These are phyloP conservation scores for Miscanthus lutarioriparius DNA, from an alignment of 176 grass and related monocot species.

Conservation along the genomic window DNA sequence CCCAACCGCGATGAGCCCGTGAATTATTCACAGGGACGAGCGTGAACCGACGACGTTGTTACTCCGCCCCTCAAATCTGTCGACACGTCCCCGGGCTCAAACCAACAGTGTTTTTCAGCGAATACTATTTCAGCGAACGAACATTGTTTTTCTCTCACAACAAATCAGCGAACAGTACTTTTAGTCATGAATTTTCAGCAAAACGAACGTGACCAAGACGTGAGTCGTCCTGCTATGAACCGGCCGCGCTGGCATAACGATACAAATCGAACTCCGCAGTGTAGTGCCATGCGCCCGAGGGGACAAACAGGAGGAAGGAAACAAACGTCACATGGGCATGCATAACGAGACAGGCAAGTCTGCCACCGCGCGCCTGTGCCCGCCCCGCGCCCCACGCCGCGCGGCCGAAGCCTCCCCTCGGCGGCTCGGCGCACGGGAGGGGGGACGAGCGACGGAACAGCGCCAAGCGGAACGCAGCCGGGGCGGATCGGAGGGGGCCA, in stretches of 20 bases:
- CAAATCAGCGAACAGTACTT: too few species aligned
- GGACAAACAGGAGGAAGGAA: not conserved
- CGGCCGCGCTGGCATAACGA: not conserved
- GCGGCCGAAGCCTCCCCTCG: not conserved
- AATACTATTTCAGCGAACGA: too few species aligned
- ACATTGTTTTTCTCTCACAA: too few species aligned
- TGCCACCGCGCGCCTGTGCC: not conserved
- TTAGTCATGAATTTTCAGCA: too few species aligned
- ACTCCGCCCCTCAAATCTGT: not conserved
- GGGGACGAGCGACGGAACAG: not conserved
- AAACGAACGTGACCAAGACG: too few species aligned
- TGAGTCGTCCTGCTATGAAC: not conserved
- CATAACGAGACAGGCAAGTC: not conserved
- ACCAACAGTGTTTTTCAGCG: too few species aligned
- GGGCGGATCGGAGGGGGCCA: not conserved
- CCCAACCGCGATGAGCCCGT: not conserved
- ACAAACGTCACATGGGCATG: slow-evolving; percentile 24
- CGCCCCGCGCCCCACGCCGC: not conserved
- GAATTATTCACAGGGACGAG: not conserved
- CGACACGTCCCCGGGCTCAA: not conserved
- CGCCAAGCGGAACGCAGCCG: not conserved
- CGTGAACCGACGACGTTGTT: not conserved
- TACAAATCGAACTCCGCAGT: not conserved
- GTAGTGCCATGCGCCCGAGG: not conserved
- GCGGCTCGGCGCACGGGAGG: not conserved